Conservation (phyloP, 805 yeast species). For the Maudiozyma pseudohumilis region DNA sequence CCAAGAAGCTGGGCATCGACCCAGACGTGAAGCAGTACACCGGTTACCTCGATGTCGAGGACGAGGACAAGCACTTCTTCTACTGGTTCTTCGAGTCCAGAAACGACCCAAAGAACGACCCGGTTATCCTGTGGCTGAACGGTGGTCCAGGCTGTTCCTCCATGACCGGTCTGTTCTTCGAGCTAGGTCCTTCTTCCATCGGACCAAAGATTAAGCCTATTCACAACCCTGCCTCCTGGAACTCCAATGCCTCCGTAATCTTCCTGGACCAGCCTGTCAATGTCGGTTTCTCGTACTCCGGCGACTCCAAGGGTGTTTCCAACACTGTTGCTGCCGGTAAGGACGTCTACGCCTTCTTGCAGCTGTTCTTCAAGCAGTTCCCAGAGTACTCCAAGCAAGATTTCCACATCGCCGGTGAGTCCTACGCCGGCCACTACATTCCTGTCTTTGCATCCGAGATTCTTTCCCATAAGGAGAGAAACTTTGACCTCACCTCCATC, state of each 20-base stretch:
- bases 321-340: constrained; percentile 66
- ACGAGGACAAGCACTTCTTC: constrained; percentile 82
- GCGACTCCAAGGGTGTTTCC: constrained; percentile 42
- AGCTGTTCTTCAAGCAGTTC: constrained; percentile 56
- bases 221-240: constrained; percentile 74
- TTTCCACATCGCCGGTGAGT: constrained; percentile 83
- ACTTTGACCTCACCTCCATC: constrained; percentile 62
- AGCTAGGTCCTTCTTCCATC: constrained; percentile 80
- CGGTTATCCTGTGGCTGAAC: constrained; percentile 83
- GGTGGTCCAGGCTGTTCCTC: constrained; percentile 99
- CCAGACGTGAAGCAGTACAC: constrained; percentile 64
- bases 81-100: constrained; percentile 80
- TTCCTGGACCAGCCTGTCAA: constrained; percentile 95
- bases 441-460: constrained; percentile 84
- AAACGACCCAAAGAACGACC: constrained; percentile 79
- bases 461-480: constrained; percentile 48
- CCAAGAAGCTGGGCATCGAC: constrained; percentile 68
- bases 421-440: constrained; percentile 94
- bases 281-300: constrained; percentile 75
- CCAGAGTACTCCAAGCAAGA: constrained; percentile 71
- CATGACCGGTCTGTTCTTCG: constrained; percentile 96
- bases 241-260: constrained; percentile 62
- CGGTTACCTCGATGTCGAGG: constrained; percentile 76
- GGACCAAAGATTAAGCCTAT: constrained; percentile 36
- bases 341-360: constrained; percentile 40